Base-by-base conservation (phyloP, 2,329 filamentous ascomycete genomes). In the Xylariaceae sp. region DNA sequence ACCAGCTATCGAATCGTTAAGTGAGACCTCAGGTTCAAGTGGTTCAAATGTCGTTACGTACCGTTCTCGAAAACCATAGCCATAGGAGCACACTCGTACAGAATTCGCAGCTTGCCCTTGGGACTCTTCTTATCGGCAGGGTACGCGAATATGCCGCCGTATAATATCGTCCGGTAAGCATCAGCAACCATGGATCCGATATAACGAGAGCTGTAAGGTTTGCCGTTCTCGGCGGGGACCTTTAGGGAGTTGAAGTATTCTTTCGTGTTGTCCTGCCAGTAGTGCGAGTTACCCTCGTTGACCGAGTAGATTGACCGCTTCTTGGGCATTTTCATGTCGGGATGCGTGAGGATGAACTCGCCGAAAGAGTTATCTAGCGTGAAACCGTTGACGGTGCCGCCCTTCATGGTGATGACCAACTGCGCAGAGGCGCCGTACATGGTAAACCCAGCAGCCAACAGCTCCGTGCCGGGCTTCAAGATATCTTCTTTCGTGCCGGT, bases 11-110 rank as follows among this genome's bases (percentile, higher is more conserved):
- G 46, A 62, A 40, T 40, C 22, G 58, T 73, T 60, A 71, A 66
- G 49, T 30, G 19, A 18, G 40, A 42, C 1, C 1, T 17, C 35
- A 35, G 38, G 19, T 36, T 18, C 6, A 22, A 2, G n/a, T 27
- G n/a, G 15, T 15, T 19, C 12, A 11, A 45, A 45, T 11, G 35
- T 11, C 33, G 12, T 39, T 31, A 75, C 85, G 73, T 71, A 92
- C 89, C 94, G 73, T 99, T 96, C 74, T 99, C 94, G 70, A 99
- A 97, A 6, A 99, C 82, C 86, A 97, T 88, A 19, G 94, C 94
- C 94, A 99, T 99, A 36, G 94, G 94, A 12, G 94, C 94, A 68
- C 94, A 99, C 76, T 99, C 94, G 73, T 99, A 99, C 62, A 99
- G 70, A 60, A 99, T 99, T 58, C 94, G 82, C 60, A 99, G 81